Evolutionary conservation across 148 eudicot genomes (phyloP).

Genomic region (Cornus suecica): DNA sequence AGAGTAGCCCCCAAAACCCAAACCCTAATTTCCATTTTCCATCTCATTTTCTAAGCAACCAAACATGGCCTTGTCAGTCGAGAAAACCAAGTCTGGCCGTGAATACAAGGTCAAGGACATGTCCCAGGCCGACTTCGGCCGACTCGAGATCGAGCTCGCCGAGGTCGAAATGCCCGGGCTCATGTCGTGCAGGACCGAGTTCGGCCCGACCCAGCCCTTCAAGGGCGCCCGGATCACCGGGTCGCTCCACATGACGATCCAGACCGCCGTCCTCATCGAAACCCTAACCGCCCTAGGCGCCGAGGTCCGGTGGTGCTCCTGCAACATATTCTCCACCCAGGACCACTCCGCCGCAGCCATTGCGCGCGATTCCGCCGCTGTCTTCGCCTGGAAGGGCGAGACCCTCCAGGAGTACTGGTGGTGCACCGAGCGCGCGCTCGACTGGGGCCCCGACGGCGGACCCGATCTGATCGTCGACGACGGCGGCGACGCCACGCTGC

Average conservation of each 20-base stretch:
- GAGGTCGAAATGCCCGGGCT: constrained; percentile 95
- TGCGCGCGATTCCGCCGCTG: constrained; percentile 86
- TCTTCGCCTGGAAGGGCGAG: constrained; percentile 98
- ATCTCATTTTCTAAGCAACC: too few relatives aligned
- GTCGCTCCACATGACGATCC: constrained; percentile 90
- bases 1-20: constrained; percentile 7
- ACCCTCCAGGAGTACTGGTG: constrained; percentile 98
- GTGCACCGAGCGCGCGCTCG: constrained; percentile 88
- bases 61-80: constrained; percentile 63
- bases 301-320: constrained; percentile 93
- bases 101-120: constrained; percentile 96
- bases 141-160: constrained; percentile 84
- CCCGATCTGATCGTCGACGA: constrained; percentile 93
- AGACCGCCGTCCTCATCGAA: constrained; percentile 87
- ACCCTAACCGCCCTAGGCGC: constrained; percentile 89
- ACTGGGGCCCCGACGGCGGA: constrained; percentile 83
- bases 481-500: constrained; percentile 83
- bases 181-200: constrained; percentile 74
- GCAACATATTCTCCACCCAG: constrained; percentile 96
- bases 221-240: constrained; percentile 87
- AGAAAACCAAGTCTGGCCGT: constrained; percentile 70
- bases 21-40: too few relatives aligned
- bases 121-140: constrained; percentile 90
- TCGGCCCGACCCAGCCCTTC: constrained; percentile 79
- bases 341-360: constrained; percentile 95